These are phyloP conservation scores for Citrullus colocynthis DNA, from an alignment of 306 rosid species.

Conservation along the genomic window DNA sequence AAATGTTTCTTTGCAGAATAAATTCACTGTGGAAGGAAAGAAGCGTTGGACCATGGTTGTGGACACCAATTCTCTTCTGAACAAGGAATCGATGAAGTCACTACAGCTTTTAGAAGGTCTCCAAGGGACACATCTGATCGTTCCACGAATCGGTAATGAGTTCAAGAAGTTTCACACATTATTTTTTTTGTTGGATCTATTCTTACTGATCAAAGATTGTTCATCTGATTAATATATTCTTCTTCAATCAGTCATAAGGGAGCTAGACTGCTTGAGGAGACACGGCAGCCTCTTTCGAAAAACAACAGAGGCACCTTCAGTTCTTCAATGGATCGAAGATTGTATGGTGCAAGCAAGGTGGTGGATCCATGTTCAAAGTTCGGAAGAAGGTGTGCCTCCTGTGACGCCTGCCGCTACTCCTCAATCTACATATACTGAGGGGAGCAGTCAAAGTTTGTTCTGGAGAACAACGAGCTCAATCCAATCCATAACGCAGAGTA, in stretches of 20 bases:
- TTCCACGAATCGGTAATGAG: conserved; percentile 59
- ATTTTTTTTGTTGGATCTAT: background rate
- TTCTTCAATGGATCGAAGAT: conserved; percentile 67
- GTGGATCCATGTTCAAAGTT: conserved; percentile 84
- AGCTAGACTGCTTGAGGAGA: conserved; percentile 45
- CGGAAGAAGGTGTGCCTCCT: conserved; percentile 34
- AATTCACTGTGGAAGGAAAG: conserved; percentile 19
- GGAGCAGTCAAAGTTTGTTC: conserved; percentile 8
- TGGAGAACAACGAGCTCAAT: conserved; percentile 11
- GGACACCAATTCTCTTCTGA: conserved; percentile 58
- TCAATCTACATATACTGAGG: conserved; percentile 20
- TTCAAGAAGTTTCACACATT: background rate
- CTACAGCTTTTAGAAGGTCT: conserved; percentile 76
- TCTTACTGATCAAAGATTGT: background rate
- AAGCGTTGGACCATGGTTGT: conserved; percentile 63
- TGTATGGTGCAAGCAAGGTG: conserved; percentile 43
- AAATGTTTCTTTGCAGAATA: conserved; percentile 29
- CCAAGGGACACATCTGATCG: conserved; percentile 51
- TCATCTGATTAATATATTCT: background rate
- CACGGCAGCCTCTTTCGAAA: conserved; percentile 41
- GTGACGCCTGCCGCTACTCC: conserved; percentile 58
- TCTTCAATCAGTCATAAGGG: conserved; percentile 43
- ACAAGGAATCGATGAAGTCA: conserved; percentile 72
- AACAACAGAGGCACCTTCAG: conserved; percentile 43
- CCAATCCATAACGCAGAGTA: conserved; percentile 12